These are phyloP conservation scores for Aspergillus sergii DNA, from an alignment of 2,329 filamentous ascomycete genomes.

Conservation along the genomic window DNA sequence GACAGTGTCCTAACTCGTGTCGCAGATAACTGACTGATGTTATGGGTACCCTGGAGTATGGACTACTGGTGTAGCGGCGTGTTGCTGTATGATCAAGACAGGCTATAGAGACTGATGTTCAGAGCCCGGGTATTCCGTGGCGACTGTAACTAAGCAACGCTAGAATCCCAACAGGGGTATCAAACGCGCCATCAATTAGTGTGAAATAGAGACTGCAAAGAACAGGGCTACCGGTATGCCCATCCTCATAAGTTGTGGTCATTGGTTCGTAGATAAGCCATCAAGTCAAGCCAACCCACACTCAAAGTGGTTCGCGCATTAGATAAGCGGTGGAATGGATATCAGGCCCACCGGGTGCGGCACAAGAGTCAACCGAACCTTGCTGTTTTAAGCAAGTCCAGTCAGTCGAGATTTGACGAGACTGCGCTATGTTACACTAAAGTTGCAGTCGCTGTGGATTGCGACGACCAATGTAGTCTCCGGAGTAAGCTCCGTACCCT, in stretches of 20 bases:
- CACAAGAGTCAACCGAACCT: background rate
- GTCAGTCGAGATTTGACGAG: background rate
- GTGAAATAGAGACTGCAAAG: background rate
- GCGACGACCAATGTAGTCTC: background rate
- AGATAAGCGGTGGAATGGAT: background rate
- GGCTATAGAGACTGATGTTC: too few relatives aligned
- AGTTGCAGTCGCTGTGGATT: background rate
- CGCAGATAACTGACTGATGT: background rate
- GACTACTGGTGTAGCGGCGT: background rate
- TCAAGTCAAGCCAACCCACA: background rate
- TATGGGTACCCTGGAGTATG: background rate
- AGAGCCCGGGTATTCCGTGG: background rate
- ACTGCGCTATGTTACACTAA: background rate
- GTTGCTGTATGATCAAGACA: too few relatives aligned
- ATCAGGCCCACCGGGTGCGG: conserved; percentile 1
- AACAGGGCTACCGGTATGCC: background rate
- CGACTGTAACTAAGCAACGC: background rate
- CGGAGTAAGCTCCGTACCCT: background rate
- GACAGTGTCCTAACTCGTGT: background rate
- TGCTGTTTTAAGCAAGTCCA: conserved; percentile 1
- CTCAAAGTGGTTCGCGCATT: background rate
- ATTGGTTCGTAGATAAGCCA: background rate
- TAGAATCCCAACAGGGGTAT: conserved; percentile 4
- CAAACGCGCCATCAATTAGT: background rate
- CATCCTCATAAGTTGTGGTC: background rate